Base-by-base conservation (phyloP, 2,329 filamentous ascomycete genomes). In the Paracorniculantispora psalliotae region DNA sequence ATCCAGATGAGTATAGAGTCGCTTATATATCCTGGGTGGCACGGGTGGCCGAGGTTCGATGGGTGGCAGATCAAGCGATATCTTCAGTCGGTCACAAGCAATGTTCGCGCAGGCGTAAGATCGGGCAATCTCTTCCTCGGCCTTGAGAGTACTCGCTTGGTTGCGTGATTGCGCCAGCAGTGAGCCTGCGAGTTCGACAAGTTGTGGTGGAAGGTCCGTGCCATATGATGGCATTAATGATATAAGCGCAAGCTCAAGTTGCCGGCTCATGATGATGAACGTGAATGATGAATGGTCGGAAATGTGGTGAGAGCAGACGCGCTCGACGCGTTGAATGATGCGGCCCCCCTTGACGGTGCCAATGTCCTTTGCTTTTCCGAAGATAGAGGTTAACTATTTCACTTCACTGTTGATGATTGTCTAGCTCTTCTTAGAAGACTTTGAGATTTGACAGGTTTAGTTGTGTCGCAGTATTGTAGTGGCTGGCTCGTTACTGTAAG, bases 61-160 rank as follows among this genome's bases (percentile, higher is more conserved):
- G 1, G 86, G 82, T 0, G 92, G 92, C 8, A 96, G 84, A 68
- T 92, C 85, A 47, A 96, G 82, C 0, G 79, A 72, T 58, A 86
- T 88, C 68, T 92, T 92, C 41, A 96, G 79, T 56, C 91, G 84
- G 66, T 93, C 91, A 69, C 92, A 97, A 21, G 94, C 94, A 61
- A 99, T 83, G 73, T 96, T 88, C 15, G 90, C 89, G 71, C 92
- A 96, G 4, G 88, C 89, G 71, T 94, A 94, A 4, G 84, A 81
- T 21, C 92, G 83, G n/a, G 88, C 91, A 63, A 94, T 86, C 71
- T 97, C 92, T 71, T 96, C 92, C 59, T 96, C 91, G 3, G 86
- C 81, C 70, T 92, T 96, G 56, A 97, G 79, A 17, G 83, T 88
- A 67, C 85, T 87, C 52, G 90, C 91, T 67, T 86, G 87, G 68